These are phyloP conservation scores for Penicillium sclerotigenum DNA, from an alignment of 2,329 filamentous ascomycete genomes.

Conservation along the genomic window DNA sequence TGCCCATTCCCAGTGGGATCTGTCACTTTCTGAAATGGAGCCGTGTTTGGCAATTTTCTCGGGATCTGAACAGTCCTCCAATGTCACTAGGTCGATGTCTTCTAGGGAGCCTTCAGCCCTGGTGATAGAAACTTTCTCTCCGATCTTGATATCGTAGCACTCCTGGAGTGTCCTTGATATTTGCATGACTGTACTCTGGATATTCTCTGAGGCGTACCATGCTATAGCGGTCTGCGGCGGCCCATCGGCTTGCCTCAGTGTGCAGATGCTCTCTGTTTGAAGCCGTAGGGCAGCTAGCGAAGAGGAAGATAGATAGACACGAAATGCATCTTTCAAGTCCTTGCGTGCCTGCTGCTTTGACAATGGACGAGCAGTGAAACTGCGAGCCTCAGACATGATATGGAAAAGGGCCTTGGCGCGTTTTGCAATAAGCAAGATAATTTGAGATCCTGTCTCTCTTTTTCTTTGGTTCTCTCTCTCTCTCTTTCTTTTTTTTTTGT, in stretches of 20 bases:
- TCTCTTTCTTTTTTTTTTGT: neutral
- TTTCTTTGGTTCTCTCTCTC: too few species aligned
- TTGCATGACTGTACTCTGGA: constrained; percentile 66
- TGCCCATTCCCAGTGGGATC: constrained; percentile 49
- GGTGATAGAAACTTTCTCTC: constrained; percentile 64
- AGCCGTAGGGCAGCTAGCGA: constrained; percentile 56
- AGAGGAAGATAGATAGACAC: constrained; percentile 56
- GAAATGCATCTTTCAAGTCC: constrained; percentile 56
- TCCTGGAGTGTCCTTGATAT: constrained; percentile 72
- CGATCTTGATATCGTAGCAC: constrained; percentile 67
- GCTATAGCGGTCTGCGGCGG: constrained; percentile 57
- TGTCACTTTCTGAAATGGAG: constrained; percentile 37
- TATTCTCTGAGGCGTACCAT: constrained; percentile 60
- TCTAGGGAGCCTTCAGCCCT: constrained; percentile 51
- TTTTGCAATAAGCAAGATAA: neutral
- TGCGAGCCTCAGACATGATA: constrained; percentile 39
- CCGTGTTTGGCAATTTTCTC: constrained; percentile 38
- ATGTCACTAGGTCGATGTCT: constrained; percentile 56
- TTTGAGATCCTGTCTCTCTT: neutral
- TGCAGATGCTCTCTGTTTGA: constrained; percentile 58
- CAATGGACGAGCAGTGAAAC: constrained; percentile 56
- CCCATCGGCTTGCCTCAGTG: constrained; percentile 35
- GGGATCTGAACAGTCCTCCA: constrained; percentile 57
- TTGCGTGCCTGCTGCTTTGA: constrained; percentile 47
- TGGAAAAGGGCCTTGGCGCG: neutral